Conservation (phyloP, 2,329 filamentous ascomycete species). For the Pseudomassariella vexata region DNA sequence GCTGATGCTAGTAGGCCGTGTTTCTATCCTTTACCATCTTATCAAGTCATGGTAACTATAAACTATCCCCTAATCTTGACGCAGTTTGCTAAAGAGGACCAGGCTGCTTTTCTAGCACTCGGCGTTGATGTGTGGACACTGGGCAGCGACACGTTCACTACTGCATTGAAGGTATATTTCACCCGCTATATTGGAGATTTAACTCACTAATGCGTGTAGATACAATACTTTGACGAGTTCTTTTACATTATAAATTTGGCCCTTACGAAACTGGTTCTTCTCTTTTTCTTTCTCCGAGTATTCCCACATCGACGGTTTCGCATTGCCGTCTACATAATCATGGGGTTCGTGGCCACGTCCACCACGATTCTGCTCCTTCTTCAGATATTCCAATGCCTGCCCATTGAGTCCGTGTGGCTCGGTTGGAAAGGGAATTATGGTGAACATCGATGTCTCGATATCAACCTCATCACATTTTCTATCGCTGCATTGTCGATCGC, state of each 20-base stretch:
- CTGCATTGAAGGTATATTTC: neutral
- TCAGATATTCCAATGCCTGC: constrained; percentile 5
- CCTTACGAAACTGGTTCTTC: neutral
- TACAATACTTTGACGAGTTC: neutral
- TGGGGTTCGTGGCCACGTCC: neutral
- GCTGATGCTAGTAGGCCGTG: too few species aligned
- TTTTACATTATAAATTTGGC: neutral
- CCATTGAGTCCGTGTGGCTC: constrained; percentile 2
- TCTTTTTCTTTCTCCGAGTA: neutral
- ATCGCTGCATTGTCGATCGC: neutral
- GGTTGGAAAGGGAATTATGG: constrained; percentile 4
- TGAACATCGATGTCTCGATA: neutral
- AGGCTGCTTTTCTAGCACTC: neutral
- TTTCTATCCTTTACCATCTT: too few species aligned
- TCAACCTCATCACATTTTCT: neutral
- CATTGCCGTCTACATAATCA: neutral
- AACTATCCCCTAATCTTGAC: too few species aligned
- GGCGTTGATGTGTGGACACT: neutral
- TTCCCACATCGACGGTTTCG: neutral
- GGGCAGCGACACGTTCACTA: neutral
- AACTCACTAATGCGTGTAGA: too few species aligned
- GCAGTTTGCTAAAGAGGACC: too few species aligned
- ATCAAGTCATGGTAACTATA: too few species aligned
- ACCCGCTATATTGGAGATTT: too few species aligned
- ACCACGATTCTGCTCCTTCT: neutral